Evolutionary conservation across 108 stramenopile species (phyloP), one percentile per base, ranked within the genome.

Genomic region (Cyclotella kingstonii): DNA sequence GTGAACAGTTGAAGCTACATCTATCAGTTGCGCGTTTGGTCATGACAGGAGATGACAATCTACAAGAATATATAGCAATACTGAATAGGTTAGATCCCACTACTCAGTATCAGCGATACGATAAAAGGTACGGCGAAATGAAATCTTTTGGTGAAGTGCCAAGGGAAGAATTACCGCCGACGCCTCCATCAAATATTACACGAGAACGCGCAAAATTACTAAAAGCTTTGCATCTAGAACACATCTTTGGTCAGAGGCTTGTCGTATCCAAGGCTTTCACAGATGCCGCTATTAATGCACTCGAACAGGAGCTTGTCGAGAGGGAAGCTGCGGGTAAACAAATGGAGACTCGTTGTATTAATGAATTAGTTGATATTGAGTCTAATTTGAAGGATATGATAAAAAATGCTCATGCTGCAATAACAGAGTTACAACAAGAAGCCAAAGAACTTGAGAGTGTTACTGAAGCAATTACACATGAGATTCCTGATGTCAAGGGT

Each of bases 31-130:
- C 67, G 28, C 45, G 67, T 39, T 39, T 76, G 4, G 75, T 76
- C 30, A 68, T 76, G 75, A 67, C 68, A n/a, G 75, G 75, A 35
- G 75, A 76, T 45, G 75, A 76, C 44, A 76, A 76, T 38, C 29
- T 76, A 23, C 61, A 39, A 18, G 75, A 76, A 25, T 76, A 76
- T 36, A 65, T 68, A 44, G 60, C 67, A 33, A 26, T 67, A 25
- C 41, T 76, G 61, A 67, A 68, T 28, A 50, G 58, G 29, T 64
- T 58, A 15, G 49, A 53, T 60, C 57, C 23, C 30, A 65, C 15
- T 31, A 30, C 11, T 9, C 57, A 44, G 41, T 42, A 44, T 3
- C 41, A 63, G 18, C 61, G 62, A 34, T 55, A 67, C 12, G 33
- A 25, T 28, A 54, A 70, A 18, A 43, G 12, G 11, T 44, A 23